phyloP scores from a whole-genome alignment of 495 filamentous ascomycete genomes.

The Tuber calosporum region DNA sequence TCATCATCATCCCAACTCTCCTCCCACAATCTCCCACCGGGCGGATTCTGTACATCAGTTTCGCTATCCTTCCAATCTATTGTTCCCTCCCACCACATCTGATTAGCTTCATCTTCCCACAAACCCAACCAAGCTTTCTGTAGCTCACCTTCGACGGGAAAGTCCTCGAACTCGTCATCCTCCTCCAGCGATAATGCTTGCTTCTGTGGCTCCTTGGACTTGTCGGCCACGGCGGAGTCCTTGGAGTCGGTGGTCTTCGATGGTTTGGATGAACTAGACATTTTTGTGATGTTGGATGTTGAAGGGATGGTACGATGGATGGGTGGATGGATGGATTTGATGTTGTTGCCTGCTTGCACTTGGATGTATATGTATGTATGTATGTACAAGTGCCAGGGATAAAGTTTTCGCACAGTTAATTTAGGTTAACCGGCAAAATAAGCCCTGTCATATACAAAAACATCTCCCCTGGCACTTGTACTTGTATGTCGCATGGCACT shows the following conservation, averaged over 20 bases:
- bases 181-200: slow-evolving; percentile 72
- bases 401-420: too few species aligned
- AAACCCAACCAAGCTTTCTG: neutral
- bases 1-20: slow-evolving; percentile 99
- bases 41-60: slow-evolving; percentile 32
- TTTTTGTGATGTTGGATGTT: neutral
- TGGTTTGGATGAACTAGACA: slow-evolving; percentile 2
- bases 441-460: too few species aligned
- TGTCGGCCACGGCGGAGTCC: slow-evolving; percentile 40
- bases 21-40: slow-evolving; percentile 64
- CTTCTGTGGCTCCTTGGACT: slow-evolving; percentile 49
- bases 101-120: slow-evolving; percentile 43
- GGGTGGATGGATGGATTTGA: neutral
- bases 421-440: too few species aligned
- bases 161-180: slow-evolving; percentile 98
- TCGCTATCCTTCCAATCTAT: slow-evolving; percentile 41
- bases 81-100: neutral
- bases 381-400: too few species aligned
- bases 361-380: too few species aligned
- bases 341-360: neutral
- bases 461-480: too few species aligned
- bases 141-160: slow-evolving; percentile 84
- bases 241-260: slow-evolving; percentile 35
- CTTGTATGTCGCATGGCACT: too few species aligned
- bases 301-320: neutral